Conservation (phyloP, 306 rosid genomes). For the Acacia acuminata region DNA sequence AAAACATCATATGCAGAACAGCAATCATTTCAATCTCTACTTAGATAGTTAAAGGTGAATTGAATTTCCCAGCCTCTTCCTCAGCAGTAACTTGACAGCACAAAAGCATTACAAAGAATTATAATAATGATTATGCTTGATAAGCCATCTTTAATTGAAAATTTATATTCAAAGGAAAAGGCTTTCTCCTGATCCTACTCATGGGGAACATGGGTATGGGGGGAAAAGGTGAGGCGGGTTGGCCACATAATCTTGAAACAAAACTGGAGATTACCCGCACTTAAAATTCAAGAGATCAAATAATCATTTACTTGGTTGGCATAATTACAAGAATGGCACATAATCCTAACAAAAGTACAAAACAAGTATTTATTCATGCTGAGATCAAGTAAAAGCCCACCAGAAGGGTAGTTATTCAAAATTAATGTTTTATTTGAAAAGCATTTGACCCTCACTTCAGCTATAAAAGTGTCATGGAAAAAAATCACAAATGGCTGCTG, state of each 20-base stretch:
- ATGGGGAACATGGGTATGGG: not conserved
- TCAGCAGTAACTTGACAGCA: slow-evolving; percentile 9
- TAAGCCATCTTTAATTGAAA: not conserved
- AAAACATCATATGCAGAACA: slow-evolving; percentile 7
- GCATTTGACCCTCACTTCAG: not conserved
- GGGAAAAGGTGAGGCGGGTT: not conserved
- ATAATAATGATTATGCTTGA: not conserved
- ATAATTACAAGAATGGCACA: slow-evolving; percentile 7
- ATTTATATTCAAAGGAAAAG: not conserved
- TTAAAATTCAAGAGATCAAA: not conserved
- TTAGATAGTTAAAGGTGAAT: not conserved
- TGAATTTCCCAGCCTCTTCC: slow-evolving; percentile 17
- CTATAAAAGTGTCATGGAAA: not conserved
- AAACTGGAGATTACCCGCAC: slow-evolving; percentile 10
- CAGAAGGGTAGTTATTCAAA: not conserved
- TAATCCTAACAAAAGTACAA: slow-evolving; percentile 21
- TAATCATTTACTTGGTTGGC: slow-evolving; percentile 1
- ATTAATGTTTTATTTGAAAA: not conserved
- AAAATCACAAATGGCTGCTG: not conserved
- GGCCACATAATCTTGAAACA: not conserved
- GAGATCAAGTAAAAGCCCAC: not conserved
- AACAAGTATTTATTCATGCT: not conserved
- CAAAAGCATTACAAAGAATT: not conserved
- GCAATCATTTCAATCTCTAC: slow-evolving; percentile 9
- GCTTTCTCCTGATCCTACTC: slow-evolving; percentile 9